Percentiles rank a stretch among this genome's conserved stretches.
phyloP scores from a whole-genome alignment of 2,329 filamentous ascomycete species.

The Colletotrichum sp. region DNA sequence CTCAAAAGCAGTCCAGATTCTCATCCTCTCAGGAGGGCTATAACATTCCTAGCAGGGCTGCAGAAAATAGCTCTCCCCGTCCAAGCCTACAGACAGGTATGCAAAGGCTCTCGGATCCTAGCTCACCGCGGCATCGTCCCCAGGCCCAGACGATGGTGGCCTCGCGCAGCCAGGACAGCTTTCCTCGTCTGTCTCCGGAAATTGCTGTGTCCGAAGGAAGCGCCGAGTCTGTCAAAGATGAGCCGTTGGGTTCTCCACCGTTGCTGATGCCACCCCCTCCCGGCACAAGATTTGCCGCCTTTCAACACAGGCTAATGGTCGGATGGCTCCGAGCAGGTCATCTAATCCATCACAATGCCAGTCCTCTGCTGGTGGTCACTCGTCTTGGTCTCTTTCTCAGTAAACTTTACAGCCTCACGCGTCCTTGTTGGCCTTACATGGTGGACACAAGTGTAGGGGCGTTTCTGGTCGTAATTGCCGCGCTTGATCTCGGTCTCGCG shows the following conservation, averaged over 20 bases:
- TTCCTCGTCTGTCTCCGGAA: conserved; percentile 34
- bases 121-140: conserved; percentile 26
- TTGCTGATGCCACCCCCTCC: conserved; percentile 56
- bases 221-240: conserved; percentile 20
- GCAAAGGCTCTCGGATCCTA: conserved; percentile 34
- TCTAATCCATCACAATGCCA: conserved; percentile 29
- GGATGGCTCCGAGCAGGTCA: conserved; percentile 39
- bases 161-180: conserved; percentile 46
- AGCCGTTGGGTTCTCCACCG: conserved; percentile 36
- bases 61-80: conserved; percentile 30
- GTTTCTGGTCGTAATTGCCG: conserved; percentile 72
- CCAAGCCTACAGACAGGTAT: conserved; percentile 31
- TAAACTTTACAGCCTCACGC: conserved; percentile 71
- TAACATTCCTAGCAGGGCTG: conserved; percentile 25
- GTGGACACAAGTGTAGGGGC: conserved; percentile 69
- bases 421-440: conserved; percentile 75
- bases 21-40: conserved; percentile 34
- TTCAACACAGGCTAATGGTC: conserved; percentile 39
- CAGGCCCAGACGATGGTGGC: conserved; percentile 40
- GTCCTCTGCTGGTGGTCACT: conserved; percentile 39
- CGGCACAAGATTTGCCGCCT: conserved; percentile 35
- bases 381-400: conserved; percentile 69
- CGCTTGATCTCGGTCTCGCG: conserved; percentile 63
- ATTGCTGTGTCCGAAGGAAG: conserved; percentile 18
- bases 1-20: conserved; percentile 32